Conservation (phyloP, 2,329 filamentous ascomycete species). For the Colletotrichum costaricense region DNA sequence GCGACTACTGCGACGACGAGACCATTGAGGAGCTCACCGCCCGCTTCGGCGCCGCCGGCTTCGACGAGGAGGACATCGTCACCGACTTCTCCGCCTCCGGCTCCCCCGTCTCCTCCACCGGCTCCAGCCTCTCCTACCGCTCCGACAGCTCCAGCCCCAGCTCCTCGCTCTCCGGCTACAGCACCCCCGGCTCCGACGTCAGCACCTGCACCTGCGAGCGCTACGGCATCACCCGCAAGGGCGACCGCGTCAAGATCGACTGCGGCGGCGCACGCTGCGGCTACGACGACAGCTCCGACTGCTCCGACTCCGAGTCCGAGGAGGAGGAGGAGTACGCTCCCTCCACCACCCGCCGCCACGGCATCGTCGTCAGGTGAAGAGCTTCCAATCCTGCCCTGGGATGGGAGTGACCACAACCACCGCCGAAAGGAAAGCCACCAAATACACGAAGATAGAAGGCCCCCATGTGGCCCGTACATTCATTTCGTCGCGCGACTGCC, state of each 20-base stretch:
- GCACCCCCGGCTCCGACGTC: slow-evolving; percentile 81
- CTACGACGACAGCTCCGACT: slow-evolving; percentile 78
- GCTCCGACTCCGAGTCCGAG: slow-evolving; percentile 71
- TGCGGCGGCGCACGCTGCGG: slow-evolving; percentile 91
- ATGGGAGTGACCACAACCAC: neutral
- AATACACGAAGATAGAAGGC: slow-evolving; percentile 32
- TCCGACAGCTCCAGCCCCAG: slow-evolving; percentile 80
- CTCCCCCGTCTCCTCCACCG: slow-evolving; percentile 73
- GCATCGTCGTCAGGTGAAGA: slow-evolving; percentile 65
- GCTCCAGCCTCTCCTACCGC: slow-evolving; percentile 77
- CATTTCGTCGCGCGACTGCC: slow-evolving; percentile 40
- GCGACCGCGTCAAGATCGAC: slow-evolving; percentile 95
- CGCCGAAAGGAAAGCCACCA: neutral
- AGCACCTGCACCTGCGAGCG: slow-evolving; percentile 92
- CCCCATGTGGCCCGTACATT: slow-evolving; percentile 46
- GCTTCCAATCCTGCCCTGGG: slow-evolving; percentile 16
- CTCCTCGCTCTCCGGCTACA: slow-evolving; percentile 81
- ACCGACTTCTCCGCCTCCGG: slow-evolving; percentile 64
- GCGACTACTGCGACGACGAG: slow-evolving; percentile 78
- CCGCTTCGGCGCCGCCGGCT: slow-evolving; percentile 74
- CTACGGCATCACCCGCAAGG: slow-evolving; percentile 94
- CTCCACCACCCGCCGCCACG: slow-evolving; percentile 70
- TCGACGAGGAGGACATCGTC: slow-evolving; percentile 68
- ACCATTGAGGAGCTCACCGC: slow-evolving; percentile 83
- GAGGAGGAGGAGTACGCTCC: slow-evolving; percentile 60